Conservation (phyloP, 140 eudicot genomes). For the Anethum foeniculum region DNA sequence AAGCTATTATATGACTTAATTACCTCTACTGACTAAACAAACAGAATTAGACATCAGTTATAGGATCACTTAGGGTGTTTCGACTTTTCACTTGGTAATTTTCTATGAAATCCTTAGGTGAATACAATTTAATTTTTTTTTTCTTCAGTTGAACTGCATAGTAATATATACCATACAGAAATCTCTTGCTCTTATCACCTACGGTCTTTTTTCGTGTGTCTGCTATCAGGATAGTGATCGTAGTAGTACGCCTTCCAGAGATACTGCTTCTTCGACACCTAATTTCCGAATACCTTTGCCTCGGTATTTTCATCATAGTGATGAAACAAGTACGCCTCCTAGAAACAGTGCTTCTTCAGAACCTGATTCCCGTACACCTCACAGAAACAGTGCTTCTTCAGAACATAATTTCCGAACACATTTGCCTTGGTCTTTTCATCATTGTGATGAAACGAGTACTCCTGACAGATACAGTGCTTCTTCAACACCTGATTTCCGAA, state of each 20-base stretch:
- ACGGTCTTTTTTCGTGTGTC: neutral
- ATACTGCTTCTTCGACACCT: slow-evolving; percentile 4
- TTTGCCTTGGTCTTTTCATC: slow-evolving; percentile 2
- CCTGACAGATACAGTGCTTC: slow-evolving; percentile 15
- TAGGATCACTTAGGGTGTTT: neutral
- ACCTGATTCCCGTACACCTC: slow-evolving; percentile 7
- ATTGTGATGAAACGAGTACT: slow-evolving; percentile 13
- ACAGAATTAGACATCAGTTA: neutral
- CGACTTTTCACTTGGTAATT: neutral
- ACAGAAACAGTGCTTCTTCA: slow-evolving; percentile 10
- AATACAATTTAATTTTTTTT: neutral
- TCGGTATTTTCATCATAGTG: slow-evolving; percentile 8
- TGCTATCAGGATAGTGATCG: slow-evolving; percentile 26
- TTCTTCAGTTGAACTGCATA: too few relatives aligned
- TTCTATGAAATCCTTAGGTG: neutral
- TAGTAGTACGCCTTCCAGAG: slow-evolving; percentile 6
- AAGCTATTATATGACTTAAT: neutral
- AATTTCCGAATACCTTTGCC: slow-evolving; percentile 7
- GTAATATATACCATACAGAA: neutral
- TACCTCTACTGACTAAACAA: neutral
- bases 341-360: slow-evolving; percentile 14
- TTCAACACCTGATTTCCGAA: slow-evolving; percentile 13
- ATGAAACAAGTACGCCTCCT: slow-evolving; percentile 13
- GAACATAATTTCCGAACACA: slow-evolving; percentile 6
- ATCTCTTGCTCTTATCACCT: neutral